These are phyloP conservation scores for Mucor saturninus DNA, from an alignment of 371 early-diverging fungal species.

Conservation along the genomic window DNA sequence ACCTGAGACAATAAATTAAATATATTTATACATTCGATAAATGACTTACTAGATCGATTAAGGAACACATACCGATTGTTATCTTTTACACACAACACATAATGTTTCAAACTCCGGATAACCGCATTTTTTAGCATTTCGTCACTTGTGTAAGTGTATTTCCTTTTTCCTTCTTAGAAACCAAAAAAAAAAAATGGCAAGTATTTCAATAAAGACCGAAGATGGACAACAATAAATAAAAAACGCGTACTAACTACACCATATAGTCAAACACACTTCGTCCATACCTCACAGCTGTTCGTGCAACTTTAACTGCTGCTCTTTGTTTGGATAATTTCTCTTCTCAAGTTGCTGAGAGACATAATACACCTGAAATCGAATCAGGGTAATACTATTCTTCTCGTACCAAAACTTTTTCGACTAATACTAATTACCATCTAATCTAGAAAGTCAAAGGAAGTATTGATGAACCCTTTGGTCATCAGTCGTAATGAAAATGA, in stretches of 20 bases:
- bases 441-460: conserved; percentile 32
- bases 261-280: conserved; percentile 94
- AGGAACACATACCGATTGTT: conserved; percentile 9
- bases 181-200: conserved; percentile 3
- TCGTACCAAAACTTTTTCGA: no score
- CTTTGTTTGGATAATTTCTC: conserved; percentile 96
- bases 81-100: not conserved
- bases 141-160: not conserved
- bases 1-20: not conserved
- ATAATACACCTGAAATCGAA: conserved; percentile 98
- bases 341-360: conserved; percentile 96
- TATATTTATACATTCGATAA: not conserved
- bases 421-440: not conserved
- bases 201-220: conserved; percentile 10
- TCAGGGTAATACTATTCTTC: conserved; percentile 65
- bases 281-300: conserved; percentile 94
- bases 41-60: not conserved
- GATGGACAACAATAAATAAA: not conserved
- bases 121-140: not conserved
- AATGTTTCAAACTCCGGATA: not conserved
- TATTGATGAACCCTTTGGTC: conserved; percentile 74
- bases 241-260: conserved; percentile 1
- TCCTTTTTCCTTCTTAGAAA: not conserved
- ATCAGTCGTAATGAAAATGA: conserved; percentile 96
- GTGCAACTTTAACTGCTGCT: conserved; percentile 92